A percentile compares a stretch with the other conserved stretches of the same genome.
Evolutionary conservation across 345 rosid genomes (phyloP).

Genomic region (Gossypium anomalum): DNA sequence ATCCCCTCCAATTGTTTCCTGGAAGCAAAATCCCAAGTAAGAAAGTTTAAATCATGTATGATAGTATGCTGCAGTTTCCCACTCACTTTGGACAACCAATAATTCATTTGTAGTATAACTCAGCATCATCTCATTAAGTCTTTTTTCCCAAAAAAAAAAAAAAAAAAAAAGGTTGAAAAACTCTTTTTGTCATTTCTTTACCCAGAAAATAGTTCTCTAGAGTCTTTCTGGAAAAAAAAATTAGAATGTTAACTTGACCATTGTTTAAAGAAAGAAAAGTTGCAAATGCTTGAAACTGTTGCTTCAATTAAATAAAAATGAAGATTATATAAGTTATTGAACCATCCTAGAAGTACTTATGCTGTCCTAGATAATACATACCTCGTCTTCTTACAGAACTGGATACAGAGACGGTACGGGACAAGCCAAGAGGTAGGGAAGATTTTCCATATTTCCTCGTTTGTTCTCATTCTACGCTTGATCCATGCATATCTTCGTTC

Average conservation of each 20-base stretch:
- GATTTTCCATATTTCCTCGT: slow-evolving; percentile 94
- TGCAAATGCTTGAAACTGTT: not conserved
- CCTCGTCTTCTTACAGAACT: slow-evolving; percentile 96
- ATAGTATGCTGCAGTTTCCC: no score
- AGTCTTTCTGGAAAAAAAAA: not conserved
- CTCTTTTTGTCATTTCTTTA: not conserved
- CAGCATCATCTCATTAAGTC: not conserved
- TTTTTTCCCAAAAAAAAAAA: not conserved
- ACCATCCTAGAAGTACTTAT: not conserved
- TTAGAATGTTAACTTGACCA: not conserved
- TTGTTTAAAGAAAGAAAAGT: not conserved
- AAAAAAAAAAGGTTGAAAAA: not conserved
- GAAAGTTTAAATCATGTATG: not conserved
- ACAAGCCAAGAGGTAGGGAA: slow-evolving; percentile 98
- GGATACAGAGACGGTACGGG: slow-evolving; percentile 88
- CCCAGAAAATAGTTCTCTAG: not conserved
- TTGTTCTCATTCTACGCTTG: slow-evolving; percentile 91
- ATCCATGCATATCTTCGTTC: slow-evolving; percentile 98
- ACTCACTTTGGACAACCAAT: no score
- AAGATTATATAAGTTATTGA: slow-evolving; percentile 5
- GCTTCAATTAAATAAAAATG: slow-evolving; percentile 4
- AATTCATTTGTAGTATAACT: not conserved
- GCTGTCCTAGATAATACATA: slow-evolving; percentile 17
- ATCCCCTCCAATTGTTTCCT: slow-evolving; percentile 92
- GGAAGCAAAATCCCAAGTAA: slow-evolving; percentile 27